Base-by-base conservation (phyloP, 2,329 filamentous ascomycete genomes). In the Diaporthe aspalathi region DNA sequence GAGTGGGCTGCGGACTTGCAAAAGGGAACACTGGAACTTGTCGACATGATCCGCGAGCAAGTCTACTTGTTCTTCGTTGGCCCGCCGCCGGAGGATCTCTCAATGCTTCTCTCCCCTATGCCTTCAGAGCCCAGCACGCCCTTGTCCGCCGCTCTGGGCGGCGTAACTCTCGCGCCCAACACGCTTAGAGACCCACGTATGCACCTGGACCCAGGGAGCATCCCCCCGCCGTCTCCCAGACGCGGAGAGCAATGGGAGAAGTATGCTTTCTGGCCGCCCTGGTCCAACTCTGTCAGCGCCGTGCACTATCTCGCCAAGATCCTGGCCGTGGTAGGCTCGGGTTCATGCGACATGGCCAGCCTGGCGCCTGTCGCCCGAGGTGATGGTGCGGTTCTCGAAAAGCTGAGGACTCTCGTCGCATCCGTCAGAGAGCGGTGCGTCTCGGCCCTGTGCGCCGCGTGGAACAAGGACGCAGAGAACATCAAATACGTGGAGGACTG, bases 401-500 rank as follows among this genome's bases (percentile, higher is more conserved):
- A 90, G 56, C 85, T 99, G 57, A 94, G 91, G 76, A 82, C 87
- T 3, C 87, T 98, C 62, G 92, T 98, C 50, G 91, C 91, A 35
- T 87, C 88, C 17, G 91, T 95, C 8, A 89, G 96, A 67, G 97
- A 99, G 78, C 89, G 96, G 74, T 95, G 92, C 73, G 91, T 97
- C 3, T 91, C 91, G 38, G 95, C 95, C 2, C 89, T 97, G 24
- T 97, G 94, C 78, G 92, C 92, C 17, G 93, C 94, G 0, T 99
- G 96, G 97, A 95, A 94, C 77, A 92, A 91, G 67, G 97, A 99
- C 81, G 94, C 95, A 3, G 94, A 98, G 80, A 93, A 95, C 76
- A 94, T 95, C 83, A 97, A 95, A 80, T 90, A 92, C 74, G 88
- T 99, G 2, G 97, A 99, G 80, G 94, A 97, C 79, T 99, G 97